Evolutionary conservation across 1,284 basidiomycete species (phyloP), one percentile per base, ranked within the genome.

Genomic region (Boletus calvinii): DNA sequence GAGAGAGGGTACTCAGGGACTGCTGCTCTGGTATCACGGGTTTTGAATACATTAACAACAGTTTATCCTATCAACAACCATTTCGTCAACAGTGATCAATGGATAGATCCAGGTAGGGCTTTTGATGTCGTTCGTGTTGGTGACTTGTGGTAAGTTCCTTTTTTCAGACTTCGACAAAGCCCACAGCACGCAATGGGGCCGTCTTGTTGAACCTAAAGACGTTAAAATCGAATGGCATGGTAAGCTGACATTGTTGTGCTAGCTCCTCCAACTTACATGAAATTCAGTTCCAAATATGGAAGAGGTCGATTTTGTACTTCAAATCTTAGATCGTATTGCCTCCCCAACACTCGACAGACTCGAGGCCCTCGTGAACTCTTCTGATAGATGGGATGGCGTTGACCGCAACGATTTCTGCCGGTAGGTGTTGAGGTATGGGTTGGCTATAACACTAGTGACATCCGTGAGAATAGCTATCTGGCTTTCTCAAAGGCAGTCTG

Each of bases 351-450:
- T 96, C 24, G 76, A 83, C 52, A 82, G 79, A 49, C 75, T 98
- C 1, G 88, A 94, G 46, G 60, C 61, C 6, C 74, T 96, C 13
- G 71, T 92, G 9, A 72, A 74, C 11, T 77, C 73, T 6, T 78
- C 80, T 11, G 71, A 73, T 15, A 77, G 65, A 31, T 90, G 90
- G 83, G 83, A 91, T 62, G 84, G 77, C 52, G 76, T 83, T 17
- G 85, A 87, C 73, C 84, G 90, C 30, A 98, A 97, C 68, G 94
- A 98, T 69, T 97, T 98, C 67, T 98, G 95, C 71, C 84, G 96
- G 79, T 87, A 74, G 55, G 77, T 64, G 15, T 52, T 51, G 38
- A 13, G 43, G 41, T 22, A 43, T 35, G 36, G 2, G n/a, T 46
- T 10, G 24, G 17, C 9, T 32, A 12, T 48, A 31, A 26, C 24